Evolutionary conservation across 2,329 filamentous ascomycete species (phyloP).

Genomic region (Exophiala viscosa): DNA sequence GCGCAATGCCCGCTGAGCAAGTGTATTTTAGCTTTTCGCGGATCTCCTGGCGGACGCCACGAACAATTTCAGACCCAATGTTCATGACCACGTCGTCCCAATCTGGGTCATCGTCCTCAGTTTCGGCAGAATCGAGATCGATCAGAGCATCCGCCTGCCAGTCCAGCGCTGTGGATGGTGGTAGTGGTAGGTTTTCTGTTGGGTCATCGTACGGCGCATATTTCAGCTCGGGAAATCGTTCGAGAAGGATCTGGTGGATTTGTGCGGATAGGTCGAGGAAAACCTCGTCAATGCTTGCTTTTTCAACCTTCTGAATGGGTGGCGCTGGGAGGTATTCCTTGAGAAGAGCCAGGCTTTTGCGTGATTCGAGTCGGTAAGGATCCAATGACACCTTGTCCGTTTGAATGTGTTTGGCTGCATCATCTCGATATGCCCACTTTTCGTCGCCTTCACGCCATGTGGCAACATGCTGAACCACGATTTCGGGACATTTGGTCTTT

Average conservation of each 20-base stretch:
- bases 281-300: slow-evolving; percentile 92
- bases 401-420: slow-evolving; percentile 72
- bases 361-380: slow-evolving; percentile 80
- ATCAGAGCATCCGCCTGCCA: slow-evolving; percentile 82
- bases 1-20: slow-evolving; percentile 82
- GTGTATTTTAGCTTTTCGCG: slow-evolving; percentile 74
- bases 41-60: slow-evolving; percentile 67
- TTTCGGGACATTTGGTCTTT: slow-evolving; percentile 75
- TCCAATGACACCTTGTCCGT: slow-evolving; percentile 94
- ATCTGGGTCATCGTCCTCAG: slow-evolving; percentile 77
- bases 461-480: slow-evolving; percentile 87
- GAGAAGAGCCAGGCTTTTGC: slow-evolving; percentile 74
- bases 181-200: slow-evolving; percentile 67
- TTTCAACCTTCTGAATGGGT: slow-evolving; percentile 72
- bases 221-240: slow-evolving; percentile 70
- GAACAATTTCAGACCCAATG: slow-evolving; percentile 84
- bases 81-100: slow-evolving; percentile 93
- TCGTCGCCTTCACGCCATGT: slow-evolving; percentile 92
- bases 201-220: slow-evolving; percentile 70
- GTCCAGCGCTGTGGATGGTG: slow-evolving; percentile 69
- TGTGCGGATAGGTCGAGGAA: slow-evolving; percentile 89
- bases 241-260: slow-evolving; percentile 69
- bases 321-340: slow-evolving; percentile 65
- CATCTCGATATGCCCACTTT: slow-evolving; percentile 84
- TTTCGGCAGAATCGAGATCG: slow-evolving; percentile 67